These are phyloP conservation scores for Beauveria varroae DNA, from an alignment of 2,329 filamentous ascomycete genomes.

Conservation along the genomic window DNA sequence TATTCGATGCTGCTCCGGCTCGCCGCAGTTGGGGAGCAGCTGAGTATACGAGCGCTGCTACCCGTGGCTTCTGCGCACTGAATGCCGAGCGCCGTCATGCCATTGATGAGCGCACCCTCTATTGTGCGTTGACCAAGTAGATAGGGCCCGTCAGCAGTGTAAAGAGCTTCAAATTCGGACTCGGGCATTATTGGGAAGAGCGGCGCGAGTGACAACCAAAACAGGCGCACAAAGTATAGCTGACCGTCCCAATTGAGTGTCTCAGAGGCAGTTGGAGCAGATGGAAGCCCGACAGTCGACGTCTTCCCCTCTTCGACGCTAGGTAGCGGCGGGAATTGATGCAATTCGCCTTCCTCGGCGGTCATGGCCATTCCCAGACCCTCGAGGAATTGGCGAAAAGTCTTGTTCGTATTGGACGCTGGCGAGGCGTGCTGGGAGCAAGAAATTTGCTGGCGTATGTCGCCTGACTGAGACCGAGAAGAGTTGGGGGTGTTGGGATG, in stretches of 20 bases:
- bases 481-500: not conserved
- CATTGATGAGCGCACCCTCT: not conserved
- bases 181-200: not conserved
- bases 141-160: not conserved
- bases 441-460: not conserved
- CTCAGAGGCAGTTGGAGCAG: not conserved
- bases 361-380: not conserved
- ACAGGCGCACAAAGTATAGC: not conserved
- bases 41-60: not conserved
- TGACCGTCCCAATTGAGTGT: not conserved
- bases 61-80: not conserved
- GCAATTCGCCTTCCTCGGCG: not conserved
- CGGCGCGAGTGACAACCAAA: not conserved
- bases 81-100: not conserved
- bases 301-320: not conserved
- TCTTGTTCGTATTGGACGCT: not conserved
- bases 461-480: not conserved
- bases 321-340: not conserved
- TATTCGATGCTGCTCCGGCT: not conserved
- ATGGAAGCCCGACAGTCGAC: not conserved
- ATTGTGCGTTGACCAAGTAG: not conserved
- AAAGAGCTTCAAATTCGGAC: not conserved
- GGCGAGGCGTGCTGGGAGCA: not conserved
- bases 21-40: not conserved
- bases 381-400: not conserved